Base-by-base conservation (phyloP, 2,329 filamentous ascomycete genomes). In the Penicillium sp. region DNA sequence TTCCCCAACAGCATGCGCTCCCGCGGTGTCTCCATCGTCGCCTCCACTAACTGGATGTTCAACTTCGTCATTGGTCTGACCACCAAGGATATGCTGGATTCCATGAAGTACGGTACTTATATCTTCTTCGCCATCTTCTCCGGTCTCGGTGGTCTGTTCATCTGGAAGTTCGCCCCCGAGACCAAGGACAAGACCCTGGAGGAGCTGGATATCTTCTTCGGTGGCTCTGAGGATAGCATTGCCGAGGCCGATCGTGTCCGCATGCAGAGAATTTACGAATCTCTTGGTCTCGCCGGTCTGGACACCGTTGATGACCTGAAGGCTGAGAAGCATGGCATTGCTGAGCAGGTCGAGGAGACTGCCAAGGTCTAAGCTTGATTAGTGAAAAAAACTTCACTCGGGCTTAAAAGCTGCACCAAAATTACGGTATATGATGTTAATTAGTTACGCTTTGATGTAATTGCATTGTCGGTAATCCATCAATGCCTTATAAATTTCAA, bases 181-280 rank as follows among this genome's bases (percentile, higher is more conserved):
- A 84, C 80, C 0, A 83, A 82, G 62, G 62, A 64, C 34, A 64
- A 63, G 18, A 77, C 75, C 1, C 70, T 81, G 1, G 81, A 83
- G 55, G 81, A 83, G 61, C 78, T 83, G 81, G 86, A 89, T 60
- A 76, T 85, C 49, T 65, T 68, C 64, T 71, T 75, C 53, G 64
- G 72, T 42, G 59, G 68, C 31, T 56, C 61, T 45, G 50, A 48
- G 41, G 57, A 62, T 0, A 61, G 68, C 49, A 68, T 76, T 58
- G 70, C 72, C 9, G 65, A 66, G 39, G 56, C 66, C 28, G 68
- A 33, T 4, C 31, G 31, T 33, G 3, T 33, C 36, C 36, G n/a
- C 36, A 39, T 39, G n/a, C 36, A 18, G 36, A 18, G 18, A 39
- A 39, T 39, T 16, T 10, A 39, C 8, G 36, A 39, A 16, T 39